Percentiles rank a stretch among this genome's conserved stretches.
Conservation (phyloP, 208 protist species). For the Endotrypanum monterogeii region DNA sequence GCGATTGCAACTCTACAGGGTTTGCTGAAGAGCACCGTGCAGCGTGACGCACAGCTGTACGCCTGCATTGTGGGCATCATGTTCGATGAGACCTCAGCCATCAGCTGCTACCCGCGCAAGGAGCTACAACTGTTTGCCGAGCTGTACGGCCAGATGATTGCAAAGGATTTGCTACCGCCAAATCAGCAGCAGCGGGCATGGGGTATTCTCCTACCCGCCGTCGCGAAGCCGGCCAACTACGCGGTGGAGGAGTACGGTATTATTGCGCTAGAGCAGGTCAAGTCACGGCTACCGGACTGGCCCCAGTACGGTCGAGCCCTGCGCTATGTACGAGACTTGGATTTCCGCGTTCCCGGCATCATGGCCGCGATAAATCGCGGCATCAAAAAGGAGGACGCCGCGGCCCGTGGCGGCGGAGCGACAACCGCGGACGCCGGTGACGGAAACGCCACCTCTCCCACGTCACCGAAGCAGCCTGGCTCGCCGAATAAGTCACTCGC, state of each 20-base stretch:
- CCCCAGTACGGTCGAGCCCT: conserved; percentile 92
- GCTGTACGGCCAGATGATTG: conserved; percentile 88
- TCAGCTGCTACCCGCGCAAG: conserved; percentile 76
- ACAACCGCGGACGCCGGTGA: conserved; percentile 14
- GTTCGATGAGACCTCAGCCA: conserved; percentile 79
- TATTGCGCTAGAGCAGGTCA: conserved; percentile 95
- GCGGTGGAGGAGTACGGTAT: conserved; percentile 97
- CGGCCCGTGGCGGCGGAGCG: conserved; percentile 26
- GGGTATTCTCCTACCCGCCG: conserved; percentile 89
- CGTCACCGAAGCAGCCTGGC: conserved; percentile 22
- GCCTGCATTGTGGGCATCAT: conserved; percentile 88
- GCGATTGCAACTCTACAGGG: conserved; percentile 63
- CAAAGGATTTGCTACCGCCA: conserved; percentile 65
- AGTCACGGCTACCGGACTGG: conserved; percentile 95
- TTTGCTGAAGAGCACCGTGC: conserved; percentile 59
- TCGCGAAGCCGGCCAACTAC: conserved; percentile 87
- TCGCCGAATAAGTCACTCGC: conserved; percentile 31
- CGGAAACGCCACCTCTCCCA: conserved; percentile 25
- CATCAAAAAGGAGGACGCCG: conserved; percentile 75
- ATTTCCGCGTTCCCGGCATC: conserved; percentile 89
- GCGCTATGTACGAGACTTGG: conserved; percentile 82
- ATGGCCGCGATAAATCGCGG: conserved; percentile 86
- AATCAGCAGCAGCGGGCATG: conserved; percentile 82
- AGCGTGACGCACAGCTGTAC: conserved; percentile 83
- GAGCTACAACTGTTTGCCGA: conserved; percentile 82